phyloP scores from a whole-genome alignment of 179 eudicot genomes.

The Heliamphora ciliata region DNA sequence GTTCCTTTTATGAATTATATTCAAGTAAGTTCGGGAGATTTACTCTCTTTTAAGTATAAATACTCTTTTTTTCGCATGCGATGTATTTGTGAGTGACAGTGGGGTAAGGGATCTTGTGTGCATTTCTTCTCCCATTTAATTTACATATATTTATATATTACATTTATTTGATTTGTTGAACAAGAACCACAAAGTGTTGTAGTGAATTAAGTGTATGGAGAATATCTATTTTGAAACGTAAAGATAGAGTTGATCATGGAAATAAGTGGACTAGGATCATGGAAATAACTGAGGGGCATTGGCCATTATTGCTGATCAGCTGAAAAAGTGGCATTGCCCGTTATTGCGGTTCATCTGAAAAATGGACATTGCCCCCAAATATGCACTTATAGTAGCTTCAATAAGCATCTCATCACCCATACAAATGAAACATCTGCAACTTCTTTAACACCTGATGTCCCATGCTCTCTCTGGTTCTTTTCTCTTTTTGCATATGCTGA shows the following conservation, averaged over 20 bases:
- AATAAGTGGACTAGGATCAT: background rate
- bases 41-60: background rate
- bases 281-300: background rate
- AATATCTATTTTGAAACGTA: background rate
- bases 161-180: background rate
- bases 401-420: background rate
- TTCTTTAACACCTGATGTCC: background rate
- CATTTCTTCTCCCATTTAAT: too few species aligned
- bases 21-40: constrained; percentile 46
- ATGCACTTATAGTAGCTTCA: background rate
- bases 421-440: background rate
- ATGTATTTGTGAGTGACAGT: background rate
- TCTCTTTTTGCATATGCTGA: background rate
- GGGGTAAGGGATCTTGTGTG: background rate
- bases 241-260: background rate
- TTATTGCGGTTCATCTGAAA: background rate
- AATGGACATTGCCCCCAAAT: too few species aligned
- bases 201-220: background rate
- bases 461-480: background rate
- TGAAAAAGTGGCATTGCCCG: background rate
- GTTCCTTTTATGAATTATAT: constrained; percentile 75
- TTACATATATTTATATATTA: too few species aligned
- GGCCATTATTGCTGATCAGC: background rate
- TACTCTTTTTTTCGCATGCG: background rate
- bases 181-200: background rate